Conservation (phyloP, 1,139 yeast species). For the Scheffersomyces quercinus region DNA sequence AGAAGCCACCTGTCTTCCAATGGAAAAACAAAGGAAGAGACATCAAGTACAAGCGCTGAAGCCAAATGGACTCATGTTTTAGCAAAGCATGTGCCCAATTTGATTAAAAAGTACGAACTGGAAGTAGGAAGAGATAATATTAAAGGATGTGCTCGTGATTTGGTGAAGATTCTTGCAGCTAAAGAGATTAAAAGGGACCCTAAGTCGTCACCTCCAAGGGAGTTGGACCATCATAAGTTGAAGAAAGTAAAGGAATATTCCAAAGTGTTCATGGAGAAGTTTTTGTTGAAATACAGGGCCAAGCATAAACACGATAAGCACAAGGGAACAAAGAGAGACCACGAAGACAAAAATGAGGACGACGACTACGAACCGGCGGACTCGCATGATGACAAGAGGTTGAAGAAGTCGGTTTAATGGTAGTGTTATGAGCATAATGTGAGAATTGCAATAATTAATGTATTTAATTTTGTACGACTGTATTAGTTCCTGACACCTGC, state of each 20-base stretch:
- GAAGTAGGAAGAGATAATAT: constrained; percentile 72
- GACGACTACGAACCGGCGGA: constrained; percentile 3
- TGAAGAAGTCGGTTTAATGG: neutral
- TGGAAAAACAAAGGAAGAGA: neutral
- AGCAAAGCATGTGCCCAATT: constrained; percentile 79
- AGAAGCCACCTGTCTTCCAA: constrained; percentile 1
- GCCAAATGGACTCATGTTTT: constrained; percentile 61
- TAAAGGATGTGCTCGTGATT: constrained; percentile 78
- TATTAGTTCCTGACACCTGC: too few relatives aligned
- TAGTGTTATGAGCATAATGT: too few relatives aligned
- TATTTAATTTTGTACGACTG: too few relatives aligned
- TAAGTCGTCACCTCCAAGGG: constrained; percentile 48
- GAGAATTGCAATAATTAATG: too few relatives aligned
- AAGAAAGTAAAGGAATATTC: constrained; percentile 69
- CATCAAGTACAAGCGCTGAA: constrained; percentile 19
- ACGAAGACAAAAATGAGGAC: constrained; percentile 5
- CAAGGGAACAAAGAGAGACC: constrained; percentile 4
- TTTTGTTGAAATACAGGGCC: constrained; percentile 51
- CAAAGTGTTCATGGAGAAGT: constrained; percentile 72
- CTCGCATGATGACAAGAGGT: constrained; percentile 1
- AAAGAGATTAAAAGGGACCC: constrained; percentile 61
- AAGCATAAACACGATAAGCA: constrained; percentile 30
- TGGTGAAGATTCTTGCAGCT: constrained; percentile 59
- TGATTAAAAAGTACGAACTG: constrained; percentile 64
- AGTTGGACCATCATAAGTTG: constrained; percentile 62